Evolutionary conservation across 75 land plant species (phyloP).

Genomic region (Pinus tabuliformis): DNA sequence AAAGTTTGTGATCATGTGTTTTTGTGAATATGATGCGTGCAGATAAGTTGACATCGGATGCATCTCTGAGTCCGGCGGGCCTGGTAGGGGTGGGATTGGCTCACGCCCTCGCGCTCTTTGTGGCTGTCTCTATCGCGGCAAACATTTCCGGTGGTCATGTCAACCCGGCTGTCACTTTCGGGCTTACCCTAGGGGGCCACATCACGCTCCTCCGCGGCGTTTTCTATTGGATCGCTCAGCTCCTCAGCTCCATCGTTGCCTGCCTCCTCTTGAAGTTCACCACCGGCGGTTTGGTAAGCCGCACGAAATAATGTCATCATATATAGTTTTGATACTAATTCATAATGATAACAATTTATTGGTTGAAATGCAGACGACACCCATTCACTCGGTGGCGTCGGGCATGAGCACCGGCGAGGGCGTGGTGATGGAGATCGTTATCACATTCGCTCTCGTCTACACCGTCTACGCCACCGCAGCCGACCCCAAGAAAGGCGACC

Average conservation of each 20-base stretch:
- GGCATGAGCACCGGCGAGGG: constrained; percentile 21
- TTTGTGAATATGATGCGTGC: not conserved
- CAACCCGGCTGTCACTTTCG: constrained; percentile 80
- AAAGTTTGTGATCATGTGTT: too few relatives aligned
- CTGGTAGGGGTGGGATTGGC: constrained; percentile 50
- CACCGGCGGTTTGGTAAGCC: constrained; percentile 31
- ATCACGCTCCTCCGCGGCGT: constrained; percentile 65
- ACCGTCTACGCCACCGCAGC: constrained; percentile 43
- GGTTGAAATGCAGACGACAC: not conserved
- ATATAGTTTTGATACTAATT: too few relatives aligned
- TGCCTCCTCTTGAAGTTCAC: constrained; percentile 48
- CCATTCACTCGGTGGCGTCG: constrained; percentile 8
- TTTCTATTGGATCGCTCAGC: constrained; percentile 81
- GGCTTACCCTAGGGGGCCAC: constrained; percentile 61
- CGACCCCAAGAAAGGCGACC: constrained; percentile 35
- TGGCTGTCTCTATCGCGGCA: constrained; percentile 56
- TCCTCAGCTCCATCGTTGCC: constrained; percentile 53
- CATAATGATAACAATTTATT: too few relatives aligned
- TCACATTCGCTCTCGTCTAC: constrained; percentile 48
- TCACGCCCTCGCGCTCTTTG: constrained; percentile 67
- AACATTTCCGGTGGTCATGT: constrained; percentile 84
- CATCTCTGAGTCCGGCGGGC: constrained; percentile 48
- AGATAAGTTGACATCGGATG: constrained; percentile 51
- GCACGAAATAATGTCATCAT: not conserved
- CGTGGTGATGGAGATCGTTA: constrained; percentile 27